Conservation (phyloP, 495 filamentous ascomycete species). For the Penicillium riverlandense region DNA sequence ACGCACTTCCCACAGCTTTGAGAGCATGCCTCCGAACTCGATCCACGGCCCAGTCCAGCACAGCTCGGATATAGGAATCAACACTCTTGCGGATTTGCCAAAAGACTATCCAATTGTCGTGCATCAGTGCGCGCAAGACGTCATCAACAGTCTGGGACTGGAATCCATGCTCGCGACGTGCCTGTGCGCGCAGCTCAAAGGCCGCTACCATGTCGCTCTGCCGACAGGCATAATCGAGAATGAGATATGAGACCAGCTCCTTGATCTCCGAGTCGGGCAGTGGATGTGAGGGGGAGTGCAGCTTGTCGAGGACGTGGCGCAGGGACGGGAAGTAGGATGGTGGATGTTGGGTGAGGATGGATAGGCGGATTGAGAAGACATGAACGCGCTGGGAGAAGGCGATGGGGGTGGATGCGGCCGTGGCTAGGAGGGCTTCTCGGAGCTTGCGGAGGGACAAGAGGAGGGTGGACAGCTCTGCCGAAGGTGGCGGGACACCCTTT, state of each 20-base stretch:
- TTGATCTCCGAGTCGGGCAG: constrained; percentile 61
- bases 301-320: constrained; percentile 61
- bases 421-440: constrained; percentile 66
- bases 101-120: constrained; percentile 77
- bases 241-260: constrained; percentile 71
- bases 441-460: constrained; percentile 81
- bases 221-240: constrained; percentile 84
- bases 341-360: constrained; percentile 68
- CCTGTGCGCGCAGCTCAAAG: constrained; percentile 47
- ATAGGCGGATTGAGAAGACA: constrained; percentile 74
- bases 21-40: constrained; percentile 63
- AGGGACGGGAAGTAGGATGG: constrained; percentile 90
- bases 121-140: constrained; percentile 62
- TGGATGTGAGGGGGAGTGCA: constrained; percentile 55
- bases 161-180: constrained; percentile 44
- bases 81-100: constrained; percentile 62
- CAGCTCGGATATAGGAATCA: constrained; percentile 63
- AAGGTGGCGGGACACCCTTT: constrained; percentile 24
- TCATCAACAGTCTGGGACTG: constrained; percentile 55
- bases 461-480: constrained; percentile 50
- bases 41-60: constrained; percentile 76
- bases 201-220: constrained; percentile 69
- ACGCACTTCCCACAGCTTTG: constrained; percentile 76
- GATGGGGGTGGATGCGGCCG: constrained; percentile 56
- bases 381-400: constrained; percentile 63